phyloP scores from a whole-genome alignment of 148 eudicot genomes.

The Rhododendron simsii region DNA sequence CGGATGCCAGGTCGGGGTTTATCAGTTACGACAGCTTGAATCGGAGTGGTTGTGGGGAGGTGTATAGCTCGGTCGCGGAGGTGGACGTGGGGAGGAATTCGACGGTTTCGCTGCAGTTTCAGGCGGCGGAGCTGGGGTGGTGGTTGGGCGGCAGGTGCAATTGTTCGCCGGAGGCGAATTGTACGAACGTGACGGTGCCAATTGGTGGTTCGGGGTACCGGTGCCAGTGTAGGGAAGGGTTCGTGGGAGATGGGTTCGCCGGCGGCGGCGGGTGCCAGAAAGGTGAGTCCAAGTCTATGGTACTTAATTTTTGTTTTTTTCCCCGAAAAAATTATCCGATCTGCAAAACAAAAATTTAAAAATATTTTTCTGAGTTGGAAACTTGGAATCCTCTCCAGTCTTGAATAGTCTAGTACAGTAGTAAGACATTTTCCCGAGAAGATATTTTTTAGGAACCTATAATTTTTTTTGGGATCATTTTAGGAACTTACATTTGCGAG shows the following conservation, averaged over 20 bases:
- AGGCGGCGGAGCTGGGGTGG: slow-evolving; percentile 57
- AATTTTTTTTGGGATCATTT: no score
- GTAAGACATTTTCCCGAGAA: no score
- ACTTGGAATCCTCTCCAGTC: no score
- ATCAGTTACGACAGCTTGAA: slow-evolving; percentile 20
- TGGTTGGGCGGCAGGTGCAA: slow-evolving; percentile 52
- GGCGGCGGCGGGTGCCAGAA: slow-evolving; percentile 55
- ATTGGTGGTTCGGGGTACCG: slow-evolving; percentile 32
- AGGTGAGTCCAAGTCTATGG: slow-evolving; percentile 43
- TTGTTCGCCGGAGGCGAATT: slow-evolving; percentile 42
- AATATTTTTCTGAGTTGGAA: no score
- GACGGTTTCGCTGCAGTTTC: slow-evolving; percentile 40
- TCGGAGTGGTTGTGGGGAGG: slow-evolving; percentile 22
- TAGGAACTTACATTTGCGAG: neutral
- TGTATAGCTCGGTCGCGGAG: slow-evolving; percentile 50
- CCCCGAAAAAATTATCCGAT: no score
- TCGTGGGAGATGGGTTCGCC: slow-evolving; percentile 68
- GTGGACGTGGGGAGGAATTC: slow-evolving; percentile 20
- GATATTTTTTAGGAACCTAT: neutral
- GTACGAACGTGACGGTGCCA: slow-evolving; percentile 10
- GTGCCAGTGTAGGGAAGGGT: slow-evolving; percentile 62
- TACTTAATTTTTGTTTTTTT: neutral
- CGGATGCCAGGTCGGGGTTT: slow-evolving; percentile 5
- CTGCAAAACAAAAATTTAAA: no score
- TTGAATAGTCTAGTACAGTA: neutral